Evolutionary conservation across 148 eudicot genomes (phyloP).

Genomic region (Selenicereus undatus): DNA sequence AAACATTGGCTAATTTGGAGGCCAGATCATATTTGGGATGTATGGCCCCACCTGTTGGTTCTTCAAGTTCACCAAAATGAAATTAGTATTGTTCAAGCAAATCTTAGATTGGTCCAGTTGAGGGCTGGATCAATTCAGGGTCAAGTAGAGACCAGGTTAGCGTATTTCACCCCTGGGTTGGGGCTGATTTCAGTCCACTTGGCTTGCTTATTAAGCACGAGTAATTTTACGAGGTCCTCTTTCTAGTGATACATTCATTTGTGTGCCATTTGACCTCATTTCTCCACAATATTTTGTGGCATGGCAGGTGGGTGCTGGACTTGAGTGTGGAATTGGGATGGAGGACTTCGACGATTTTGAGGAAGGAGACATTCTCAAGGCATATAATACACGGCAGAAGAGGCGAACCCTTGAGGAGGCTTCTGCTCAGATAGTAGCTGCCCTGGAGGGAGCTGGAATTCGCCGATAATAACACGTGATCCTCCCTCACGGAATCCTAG

Average conservation of each 20-base stretch:
- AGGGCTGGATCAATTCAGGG: background rate
- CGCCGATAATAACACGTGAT: conserved; percentile 22
- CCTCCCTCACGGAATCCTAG: conserved; percentile 8
- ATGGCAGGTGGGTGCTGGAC: conserved; percentile 77
- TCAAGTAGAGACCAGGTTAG: background rate
- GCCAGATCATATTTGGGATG: too few relatives aligned
- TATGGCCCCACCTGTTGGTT: too few relatives aligned
- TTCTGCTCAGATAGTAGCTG: conserved; percentile 80
- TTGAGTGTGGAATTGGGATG: conserved; percentile 83
- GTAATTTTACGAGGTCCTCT: background rate
- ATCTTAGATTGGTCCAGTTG: too few relatives aligned
- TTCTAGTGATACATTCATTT: too few relatives aligned
- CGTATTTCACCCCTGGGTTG: background rate
- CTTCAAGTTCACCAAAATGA: too few relatives aligned
- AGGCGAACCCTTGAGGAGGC: conserved; percentile 94
- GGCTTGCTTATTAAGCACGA: background rate
- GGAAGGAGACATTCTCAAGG: conserved; percentile 72
- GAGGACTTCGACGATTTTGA: conserved; percentile 68
- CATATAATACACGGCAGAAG: conserved; percentile 65
- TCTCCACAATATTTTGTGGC: background rate
- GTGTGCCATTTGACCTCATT: background rate
- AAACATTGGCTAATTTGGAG: too few relatives aligned
- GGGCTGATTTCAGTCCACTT: background rate
- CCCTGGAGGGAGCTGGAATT: conserved; percentile 57
- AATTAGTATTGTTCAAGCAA: too few relatives aligned